phyloP scores from a whole-genome alignment of 306 rosid species.

The Dicorynia guianensis region DNA sequence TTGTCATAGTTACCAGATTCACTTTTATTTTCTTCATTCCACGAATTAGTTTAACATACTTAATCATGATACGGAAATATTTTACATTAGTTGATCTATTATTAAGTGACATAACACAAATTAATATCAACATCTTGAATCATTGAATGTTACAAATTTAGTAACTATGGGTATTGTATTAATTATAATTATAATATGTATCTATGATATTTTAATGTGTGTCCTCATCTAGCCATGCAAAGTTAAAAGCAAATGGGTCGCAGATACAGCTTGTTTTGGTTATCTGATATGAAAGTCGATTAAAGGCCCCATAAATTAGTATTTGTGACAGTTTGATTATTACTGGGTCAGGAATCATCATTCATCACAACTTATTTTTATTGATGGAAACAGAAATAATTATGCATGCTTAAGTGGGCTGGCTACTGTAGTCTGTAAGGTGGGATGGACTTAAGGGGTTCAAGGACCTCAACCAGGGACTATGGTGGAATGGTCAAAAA shows the following conservation, averaged over 20 bases:
- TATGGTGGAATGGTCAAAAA: conserved; percentile 56
- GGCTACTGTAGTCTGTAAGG: background rate
- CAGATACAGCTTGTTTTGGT: conserved; percentile 20
- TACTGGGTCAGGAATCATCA: conserved; percentile 26
- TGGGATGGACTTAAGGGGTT: too few species aligned
- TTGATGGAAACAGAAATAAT: conserved; percentile 27
- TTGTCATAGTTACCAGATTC: too few species aligned
- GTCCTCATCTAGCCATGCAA: conserved; percentile 43
- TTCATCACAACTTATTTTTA: conserved; percentile 9
- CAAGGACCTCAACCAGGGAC: too few species aligned
- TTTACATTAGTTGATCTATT: too few species aligned
- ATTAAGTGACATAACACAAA: too few species aligned
- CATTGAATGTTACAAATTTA: too few species aligned
- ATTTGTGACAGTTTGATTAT: conserved; percentile 35
- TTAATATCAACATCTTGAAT: too few species aligned
- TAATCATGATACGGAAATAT: too few species aligned
- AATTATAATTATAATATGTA: too few species aligned
- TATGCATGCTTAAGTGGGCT: conserved; percentile 12
- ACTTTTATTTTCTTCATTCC: too few species aligned
- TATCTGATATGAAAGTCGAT: conserved; percentile 36
- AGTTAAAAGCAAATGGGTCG: background rate
- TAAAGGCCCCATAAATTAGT: background rate
- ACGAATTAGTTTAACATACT: too few species aligned
- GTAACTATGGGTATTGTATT: too few species aligned
- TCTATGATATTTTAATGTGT: conserved; percentile 13